Evolutionary conservation across 495 filamentous ascomycete genomes (phyloP).

Genomic region (Mytilinidion resinicola): DNA sequence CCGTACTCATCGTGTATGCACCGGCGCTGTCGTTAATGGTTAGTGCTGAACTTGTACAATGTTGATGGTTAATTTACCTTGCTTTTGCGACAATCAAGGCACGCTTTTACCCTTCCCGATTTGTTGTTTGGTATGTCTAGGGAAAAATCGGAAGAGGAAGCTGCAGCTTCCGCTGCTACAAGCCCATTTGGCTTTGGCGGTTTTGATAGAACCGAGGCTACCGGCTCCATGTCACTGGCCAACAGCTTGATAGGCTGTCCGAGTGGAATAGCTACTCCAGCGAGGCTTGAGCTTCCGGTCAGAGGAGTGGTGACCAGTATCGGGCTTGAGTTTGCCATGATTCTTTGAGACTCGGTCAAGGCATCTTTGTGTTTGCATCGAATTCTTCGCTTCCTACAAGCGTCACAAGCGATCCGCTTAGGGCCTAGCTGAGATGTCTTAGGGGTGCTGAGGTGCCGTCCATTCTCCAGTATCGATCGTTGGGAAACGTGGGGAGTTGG

Average conservation of each 20-base stretch:
- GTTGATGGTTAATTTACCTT: constrained; percentile 44
- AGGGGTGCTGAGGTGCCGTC: constrained; percentile 33
- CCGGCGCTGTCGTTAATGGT: constrained; percentile 46
- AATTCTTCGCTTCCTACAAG: constrained; percentile 40
- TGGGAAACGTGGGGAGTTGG: constrained; percentile 12
- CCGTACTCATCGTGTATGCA: constrained; percentile 62
- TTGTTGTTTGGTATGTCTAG: constrained; percentile 30
- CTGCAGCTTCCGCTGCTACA: constrained; percentile 13
- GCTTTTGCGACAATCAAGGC: constrained; percentile 61
- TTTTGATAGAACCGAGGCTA: not conserved
- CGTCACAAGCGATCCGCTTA: constrained; percentile 42
- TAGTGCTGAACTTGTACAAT: constrained; percentile 17
- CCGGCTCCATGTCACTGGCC: not conserved
- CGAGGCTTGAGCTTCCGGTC: not conserved
- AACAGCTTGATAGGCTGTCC: not conserved
- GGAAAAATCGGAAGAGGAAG: constrained; percentile 17
- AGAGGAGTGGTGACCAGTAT: no score
- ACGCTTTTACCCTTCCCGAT: constrained; percentile 51
- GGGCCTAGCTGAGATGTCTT: constrained; percentile 43
- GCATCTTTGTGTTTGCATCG: constrained; percentile 43
- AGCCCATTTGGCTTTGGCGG: constrained; percentile 13
- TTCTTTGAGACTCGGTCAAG: not conserved
- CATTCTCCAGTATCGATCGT: constrained; percentile 7
- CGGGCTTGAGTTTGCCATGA: no score
- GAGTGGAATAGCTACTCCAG: not conserved